A percentile compares a stretch with the other conserved stretches of the same genome.
Evolutionary conservation across 2,329 filamentous ascomycete species (phyloP).

Genomic region (Fusarium camptoceras): DNA sequence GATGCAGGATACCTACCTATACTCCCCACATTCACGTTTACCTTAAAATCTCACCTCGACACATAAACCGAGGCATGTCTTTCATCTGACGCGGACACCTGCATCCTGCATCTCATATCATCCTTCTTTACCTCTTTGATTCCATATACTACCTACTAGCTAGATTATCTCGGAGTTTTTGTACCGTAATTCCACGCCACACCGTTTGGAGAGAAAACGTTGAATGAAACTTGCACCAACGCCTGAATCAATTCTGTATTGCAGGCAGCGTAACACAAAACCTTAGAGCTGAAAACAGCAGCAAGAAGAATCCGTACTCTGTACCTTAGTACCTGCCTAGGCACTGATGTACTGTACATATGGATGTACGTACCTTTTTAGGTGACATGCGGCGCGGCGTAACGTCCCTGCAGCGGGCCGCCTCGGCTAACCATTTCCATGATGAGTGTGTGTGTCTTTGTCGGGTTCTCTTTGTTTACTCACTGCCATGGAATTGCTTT

Average conservation of each 20-base stretch:
- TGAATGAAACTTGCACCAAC: not conserved
- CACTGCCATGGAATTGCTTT: not conserved
- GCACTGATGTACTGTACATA: not conserved
- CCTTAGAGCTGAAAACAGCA: not conserved
- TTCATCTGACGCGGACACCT: not conserved
- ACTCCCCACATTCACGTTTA: not conserved
- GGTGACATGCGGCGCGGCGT: constrained; percentile 12
- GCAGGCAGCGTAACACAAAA: not conserved
- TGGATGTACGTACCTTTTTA: not conserved
- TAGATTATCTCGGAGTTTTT: not conserved
- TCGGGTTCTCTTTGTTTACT: not conserved
- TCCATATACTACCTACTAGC: no score
- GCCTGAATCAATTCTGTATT: not conserved
- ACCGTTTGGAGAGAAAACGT: not conserved
- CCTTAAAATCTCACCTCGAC: not conserved
- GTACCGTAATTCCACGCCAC: not conserved
- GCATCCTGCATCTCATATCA: not conserved
- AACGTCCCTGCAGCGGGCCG: constrained; percentile 45
- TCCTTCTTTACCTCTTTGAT: not conserved
- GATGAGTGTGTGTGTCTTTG: constrained; percentile 2
- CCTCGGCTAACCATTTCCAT: constrained; percentile 37
- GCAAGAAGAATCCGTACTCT: not conserved
- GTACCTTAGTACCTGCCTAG: no score
- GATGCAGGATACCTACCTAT: no score
- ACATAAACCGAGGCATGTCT: constrained; percentile 1